These are phyloP conservation scores for Paecilomyces sp. DNA, from an alignment of 2,329 filamentous ascomycete species.

Conservation along the genomic window DNA sequence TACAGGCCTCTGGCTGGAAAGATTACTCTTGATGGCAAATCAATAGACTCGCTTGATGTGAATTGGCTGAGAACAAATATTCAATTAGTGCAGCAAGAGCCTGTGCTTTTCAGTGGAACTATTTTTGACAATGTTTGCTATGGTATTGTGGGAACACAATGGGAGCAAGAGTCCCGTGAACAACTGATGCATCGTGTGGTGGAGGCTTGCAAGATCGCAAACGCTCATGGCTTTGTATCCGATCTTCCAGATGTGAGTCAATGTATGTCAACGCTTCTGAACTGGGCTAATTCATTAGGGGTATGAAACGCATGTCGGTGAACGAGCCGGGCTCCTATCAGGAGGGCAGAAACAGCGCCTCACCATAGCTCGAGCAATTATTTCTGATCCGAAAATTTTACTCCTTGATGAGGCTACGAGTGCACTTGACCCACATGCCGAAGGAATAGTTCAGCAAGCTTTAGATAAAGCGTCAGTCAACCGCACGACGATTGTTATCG, in stretches of 20 bases:
- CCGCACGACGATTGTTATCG: slow-evolving; percentile 31
- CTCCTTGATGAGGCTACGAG: slow-evolving; percentile 88
- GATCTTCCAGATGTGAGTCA: slow-evolving; percentile 55
- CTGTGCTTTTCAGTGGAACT: slow-evolving; percentile 72
- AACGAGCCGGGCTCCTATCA: slow-evolving; percentile 72
- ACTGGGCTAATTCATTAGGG: slow-evolving; percentile 18
- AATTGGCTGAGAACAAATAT: slow-evolving; percentile 16
- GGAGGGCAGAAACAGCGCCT: slow-evolving; percentile 93
- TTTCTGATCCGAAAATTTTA: slow-evolving; percentile 74
- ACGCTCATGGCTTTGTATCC: slow-evolving; percentile 75
- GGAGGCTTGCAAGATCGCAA: slow-evolving; percentile 12
- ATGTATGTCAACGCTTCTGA: neutral
- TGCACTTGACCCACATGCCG: slow-evolving; percentile 78
- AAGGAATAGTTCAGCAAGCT: slow-evolving; percentile 78
- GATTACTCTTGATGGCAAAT: slow-evolving; percentile 31
- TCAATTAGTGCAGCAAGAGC: slow-evolving; percentile 46
- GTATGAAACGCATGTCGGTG: slow-evolving; percentile 78
- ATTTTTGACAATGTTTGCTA: slow-evolving; percentile 72
- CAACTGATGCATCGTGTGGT: slow-evolving; percentile 23
- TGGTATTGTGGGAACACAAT: slow-evolving; percentile 56
- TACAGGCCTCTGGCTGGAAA: slow-evolving; percentile 45
- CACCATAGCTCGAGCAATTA: slow-evolving; percentile 73
- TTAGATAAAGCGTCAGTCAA: slow-evolving; percentile 64
- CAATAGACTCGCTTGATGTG: slow-evolving; percentile 27
- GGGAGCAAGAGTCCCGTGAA: slow-evolving; percentile 55